Evolutionary conservation across 306 rosid species (phyloP).

Genomic region (Fragaria nilgerrensis): DNA sequence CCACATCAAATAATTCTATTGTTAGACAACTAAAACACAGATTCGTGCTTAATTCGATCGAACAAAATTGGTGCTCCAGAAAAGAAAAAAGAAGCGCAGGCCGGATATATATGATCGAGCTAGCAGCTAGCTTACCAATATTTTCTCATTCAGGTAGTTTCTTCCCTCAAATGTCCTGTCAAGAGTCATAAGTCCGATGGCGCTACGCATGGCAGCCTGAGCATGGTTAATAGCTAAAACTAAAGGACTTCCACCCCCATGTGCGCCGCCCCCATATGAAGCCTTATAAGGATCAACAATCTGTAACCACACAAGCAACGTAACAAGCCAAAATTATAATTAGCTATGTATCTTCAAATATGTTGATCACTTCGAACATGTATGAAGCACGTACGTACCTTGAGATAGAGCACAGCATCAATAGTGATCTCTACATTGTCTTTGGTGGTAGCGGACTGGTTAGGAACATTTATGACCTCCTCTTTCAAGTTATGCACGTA

Average conservation of each 20-base stretch:
- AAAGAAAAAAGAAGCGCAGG: constrained; percentile 10
- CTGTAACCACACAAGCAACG: constrained; percentile 31
- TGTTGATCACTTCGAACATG: background rate
- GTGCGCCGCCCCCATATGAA: constrained; percentile 93
- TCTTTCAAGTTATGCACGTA: constrained; percentile 92
- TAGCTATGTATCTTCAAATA: background rate
- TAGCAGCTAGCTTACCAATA: constrained; percentile 52
- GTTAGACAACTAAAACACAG: background rate
- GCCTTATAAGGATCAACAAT: constrained; percentile 88
- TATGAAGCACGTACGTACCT: constrained; percentile 36
- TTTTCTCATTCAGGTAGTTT: constrained; percentile 77
- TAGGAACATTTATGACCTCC: constrained; percentile 78
- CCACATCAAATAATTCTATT: background rate
- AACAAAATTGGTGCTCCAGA: background rate
- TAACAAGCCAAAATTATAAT: background rate
- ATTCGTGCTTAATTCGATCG: too few species aligned
- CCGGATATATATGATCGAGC: too few species aligned
- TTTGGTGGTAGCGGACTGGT: constrained; percentile 85
- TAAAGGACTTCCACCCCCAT: constrained; percentile 85
- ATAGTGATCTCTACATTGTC: constrained; percentile 83
- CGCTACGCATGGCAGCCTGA: constrained; percentile 92
- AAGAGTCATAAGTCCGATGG: constrained; percentile 88
- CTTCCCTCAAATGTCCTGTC: constrained; percentile 94
- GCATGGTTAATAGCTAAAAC: constrained; percentile 90
- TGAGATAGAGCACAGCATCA: constrained; percentile 87